phyloP scores from a whole-genome alignment of 2,329 filamentous ascomycete genomes.

The Waltergamsia citrina region DNA sequence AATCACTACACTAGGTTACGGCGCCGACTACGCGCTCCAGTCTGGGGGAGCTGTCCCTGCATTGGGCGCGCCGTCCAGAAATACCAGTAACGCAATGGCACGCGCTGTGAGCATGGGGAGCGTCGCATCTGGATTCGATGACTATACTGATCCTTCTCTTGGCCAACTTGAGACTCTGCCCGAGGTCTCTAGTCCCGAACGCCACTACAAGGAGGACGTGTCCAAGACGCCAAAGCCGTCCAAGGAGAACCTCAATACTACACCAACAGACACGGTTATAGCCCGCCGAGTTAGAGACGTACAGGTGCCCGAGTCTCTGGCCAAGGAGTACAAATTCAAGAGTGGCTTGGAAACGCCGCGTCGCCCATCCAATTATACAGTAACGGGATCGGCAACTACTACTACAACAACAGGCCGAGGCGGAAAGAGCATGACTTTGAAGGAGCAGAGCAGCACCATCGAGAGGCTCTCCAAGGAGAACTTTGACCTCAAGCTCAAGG shows the following conservation, averaged over 20 bases:
- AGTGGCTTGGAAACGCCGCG: conserved; percentile 53
- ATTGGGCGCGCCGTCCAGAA: conserved; percentile 34
- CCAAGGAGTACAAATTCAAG: conserved; percentile 75
- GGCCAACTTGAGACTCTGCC: conserved; percentile 39
- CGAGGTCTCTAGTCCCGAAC: conserved; percentile 34
- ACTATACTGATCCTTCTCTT: conserved; percentile 33
- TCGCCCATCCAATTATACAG: conserved; percentile 40
- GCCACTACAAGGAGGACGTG: conserved; percentile 24
- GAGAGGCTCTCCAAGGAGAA: conserved; percentile 96
- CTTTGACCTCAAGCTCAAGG: conserved; percentile 93
- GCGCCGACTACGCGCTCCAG: conserved; percentile 73
- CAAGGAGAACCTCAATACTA: conserved; percentile 40
- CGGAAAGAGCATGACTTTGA: conserved; percentile 73
- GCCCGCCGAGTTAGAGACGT: conserved; percentile 83
- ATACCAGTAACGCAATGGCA: conserved; percentile 47
- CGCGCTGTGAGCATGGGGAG: conserved; percentile 82
- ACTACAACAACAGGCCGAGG: conserved; percentile 25
- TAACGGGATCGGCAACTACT: conserved; percentile 12
- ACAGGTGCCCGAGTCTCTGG: conserved; percentile 81
- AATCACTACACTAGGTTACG: conserved; percentile 48
- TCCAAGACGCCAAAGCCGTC: conserved; percentile 63
- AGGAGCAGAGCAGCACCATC: conserved; percentile 96
- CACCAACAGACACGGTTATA: conserved; percentile 81
- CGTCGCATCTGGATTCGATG: conserved; percentile 63
- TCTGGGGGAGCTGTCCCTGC: conserved; percentile 66